Evolutionary conservation across 306 rosid species (phyloP).

Genomic region (Betula pendula): DNA sequence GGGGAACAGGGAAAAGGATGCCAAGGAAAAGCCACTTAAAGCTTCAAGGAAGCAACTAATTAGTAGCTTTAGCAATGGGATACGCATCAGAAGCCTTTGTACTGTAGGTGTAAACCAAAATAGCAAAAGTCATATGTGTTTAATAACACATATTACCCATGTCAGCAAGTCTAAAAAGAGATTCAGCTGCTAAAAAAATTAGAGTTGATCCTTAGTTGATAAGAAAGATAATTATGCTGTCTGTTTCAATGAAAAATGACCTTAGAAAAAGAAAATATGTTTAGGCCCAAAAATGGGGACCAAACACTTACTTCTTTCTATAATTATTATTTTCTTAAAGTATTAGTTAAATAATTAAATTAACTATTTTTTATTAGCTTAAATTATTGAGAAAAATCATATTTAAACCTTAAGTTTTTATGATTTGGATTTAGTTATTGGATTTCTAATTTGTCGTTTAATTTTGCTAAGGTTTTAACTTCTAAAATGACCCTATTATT

Average conservation of each 20-base stretch:
- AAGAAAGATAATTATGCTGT: constrained; percentile 8
- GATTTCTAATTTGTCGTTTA: too few species aligned
- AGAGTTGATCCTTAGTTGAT: constrained; percentile 10
- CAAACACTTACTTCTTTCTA: background rate
- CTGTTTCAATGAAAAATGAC: background rate
- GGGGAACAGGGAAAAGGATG: too few species aligned
- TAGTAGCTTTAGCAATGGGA: background rate
- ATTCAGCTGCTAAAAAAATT: background rate
- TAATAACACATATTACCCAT: background rate
- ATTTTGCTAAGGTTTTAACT: too few species aligned
- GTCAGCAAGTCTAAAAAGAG: background rate
- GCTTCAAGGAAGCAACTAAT: background rate
- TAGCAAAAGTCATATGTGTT: background rate
- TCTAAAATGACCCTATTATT: too few species aligned
- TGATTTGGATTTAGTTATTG: too few species aligned
- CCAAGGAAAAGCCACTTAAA: background rate
- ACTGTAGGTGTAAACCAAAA: background rate
- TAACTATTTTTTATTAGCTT: too few species aligned
- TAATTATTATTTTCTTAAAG: background rate
- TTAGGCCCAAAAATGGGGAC: background rate
- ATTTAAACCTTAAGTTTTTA: too few species aligned
- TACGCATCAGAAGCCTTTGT: background rate
- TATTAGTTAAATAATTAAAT: too few species aligned
- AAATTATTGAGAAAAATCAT: too few species aligned
- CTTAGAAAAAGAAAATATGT: background rate